Percentiles rank a stretch among this genome's conserved stretches.
These are phyloP conservation scores for Drechslera avenae DNA, from an alignment of 2,329 filamentous ascomycete genomes.

Conservation along the genomic window DNA sequence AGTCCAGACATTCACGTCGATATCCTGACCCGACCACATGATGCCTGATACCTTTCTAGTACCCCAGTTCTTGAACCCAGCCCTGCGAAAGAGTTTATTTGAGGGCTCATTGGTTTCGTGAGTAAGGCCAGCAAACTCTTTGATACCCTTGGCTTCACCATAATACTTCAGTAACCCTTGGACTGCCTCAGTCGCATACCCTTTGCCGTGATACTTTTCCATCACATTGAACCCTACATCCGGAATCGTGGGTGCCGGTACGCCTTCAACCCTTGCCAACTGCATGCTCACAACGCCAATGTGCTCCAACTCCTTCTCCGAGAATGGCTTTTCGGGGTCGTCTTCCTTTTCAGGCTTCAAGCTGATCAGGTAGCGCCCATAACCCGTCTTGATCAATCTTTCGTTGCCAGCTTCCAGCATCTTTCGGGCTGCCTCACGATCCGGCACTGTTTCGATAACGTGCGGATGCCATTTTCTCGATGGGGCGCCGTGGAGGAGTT, in stretches of 20 bases:
- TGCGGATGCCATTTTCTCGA: neutral
- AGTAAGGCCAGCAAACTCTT: slow-evolving; percentile 17
- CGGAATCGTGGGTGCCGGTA: slow-evolving; percentile 15
- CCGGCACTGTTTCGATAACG: neutral
- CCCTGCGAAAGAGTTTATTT: slow-evolving; percentile 17
- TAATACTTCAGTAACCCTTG: slow-evolving; percentile 9
- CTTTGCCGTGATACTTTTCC: slow-evolving; percentile 17
- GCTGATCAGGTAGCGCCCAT: slow-evolving; percentile 33
- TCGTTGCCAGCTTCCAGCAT: slow-evolving; percentile 12
- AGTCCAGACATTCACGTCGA: slow-evolving; percentile 16
- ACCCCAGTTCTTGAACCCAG: slow-evolving; percentile 23
- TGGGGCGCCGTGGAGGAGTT: slow-evolving; percentile 3
- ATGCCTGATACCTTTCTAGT: slow-evolving; percentile 13
- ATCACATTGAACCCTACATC: slow-evolving; percentile 27
- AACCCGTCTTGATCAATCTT: slow-evolving; percentile 27
- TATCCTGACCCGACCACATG: slow-evolving; percentile 1
- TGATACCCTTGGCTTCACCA: slow-evolving; percentile 5
- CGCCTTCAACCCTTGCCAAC: slow-evolving; percentile 15
- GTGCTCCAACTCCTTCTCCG: neutral
- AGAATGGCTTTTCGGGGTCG: neutral
- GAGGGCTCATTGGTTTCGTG: slow-evolving; percentile 18
- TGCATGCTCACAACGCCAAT: slow-evolving; percentile 31
- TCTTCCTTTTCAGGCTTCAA: slow-evolving; percentile 15
- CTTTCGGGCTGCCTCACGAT: slow-evolving; percentile 12
- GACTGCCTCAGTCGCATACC: slow-evolving; percentile 24